These are phyloP conservation scores for Lasiosphaeriaceae sp. DNA, from an alignment of 495 filamentous ascomycete genomes.

Conservation along the genomic window DNA sequence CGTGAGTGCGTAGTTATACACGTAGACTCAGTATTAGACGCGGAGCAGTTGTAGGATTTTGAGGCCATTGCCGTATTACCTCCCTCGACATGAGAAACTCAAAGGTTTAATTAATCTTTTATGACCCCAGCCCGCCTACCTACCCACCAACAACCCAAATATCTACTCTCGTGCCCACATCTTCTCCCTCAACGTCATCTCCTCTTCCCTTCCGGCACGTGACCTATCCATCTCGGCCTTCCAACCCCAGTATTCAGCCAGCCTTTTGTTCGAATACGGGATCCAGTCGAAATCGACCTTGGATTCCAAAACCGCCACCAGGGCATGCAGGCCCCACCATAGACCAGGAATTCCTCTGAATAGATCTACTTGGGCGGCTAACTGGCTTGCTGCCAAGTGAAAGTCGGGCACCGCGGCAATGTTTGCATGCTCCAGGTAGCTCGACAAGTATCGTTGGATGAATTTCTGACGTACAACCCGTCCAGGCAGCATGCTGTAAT, in stretches of 20 bases:
- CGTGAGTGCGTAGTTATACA: too few relatives aligned
- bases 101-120: too few relatives aligned
- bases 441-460: background rate
- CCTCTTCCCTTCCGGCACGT: background rate
- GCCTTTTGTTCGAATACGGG: background rate
- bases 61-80: too few relatives aligned
- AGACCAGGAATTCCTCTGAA: background rate
- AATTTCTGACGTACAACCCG: background rate
- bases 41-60: too few relatives aligned
- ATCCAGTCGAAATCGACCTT: background rate
- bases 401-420: background rate
- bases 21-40: too few relatives aligned
- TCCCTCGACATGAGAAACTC: too few relatives aligned
- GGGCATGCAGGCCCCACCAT: background rate
- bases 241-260: background rate
- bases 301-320: background rate
- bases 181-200: background rate
- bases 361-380: background rate
- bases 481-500: background rate
- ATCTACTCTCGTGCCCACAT: background rate
- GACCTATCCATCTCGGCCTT: background rate
- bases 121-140: too few relatives aligned
- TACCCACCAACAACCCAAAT: too few relatives aligned
- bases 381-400: background rate
- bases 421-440: background rate